Percentiles rank a stretch among this genome's conserved stretches.
Evolutionary conservation across 495 filamentous ascomycete genomes (phyloP).

Genomic region (Sporormia fimetaria): DNA sequence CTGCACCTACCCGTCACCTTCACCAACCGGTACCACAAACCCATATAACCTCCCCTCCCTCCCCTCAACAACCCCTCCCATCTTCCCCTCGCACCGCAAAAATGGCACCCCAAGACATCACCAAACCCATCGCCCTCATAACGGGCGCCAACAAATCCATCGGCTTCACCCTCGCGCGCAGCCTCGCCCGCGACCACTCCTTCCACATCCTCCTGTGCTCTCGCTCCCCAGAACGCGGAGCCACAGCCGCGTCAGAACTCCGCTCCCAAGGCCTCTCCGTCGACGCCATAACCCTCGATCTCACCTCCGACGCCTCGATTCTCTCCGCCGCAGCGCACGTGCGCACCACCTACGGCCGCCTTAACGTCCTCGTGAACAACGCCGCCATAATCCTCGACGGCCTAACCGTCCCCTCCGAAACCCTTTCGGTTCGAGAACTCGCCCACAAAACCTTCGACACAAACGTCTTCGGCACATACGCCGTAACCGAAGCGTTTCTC

Average conservation of each 20-base stretch:
- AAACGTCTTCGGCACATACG: conserved; percentile 4
- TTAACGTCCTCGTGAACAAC: conserved; percentile 10
- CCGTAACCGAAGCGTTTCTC: conserved; percentile 5
- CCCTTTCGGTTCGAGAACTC: neutral
- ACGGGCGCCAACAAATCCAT: conserved; percentile 5
- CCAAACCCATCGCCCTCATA: conserved; percentile 3
- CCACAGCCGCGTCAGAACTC: neutral
- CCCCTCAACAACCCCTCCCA: too few relatives aligned
- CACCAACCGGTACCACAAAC: too few relatives aligned
- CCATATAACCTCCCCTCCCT: too few relatives aligned
- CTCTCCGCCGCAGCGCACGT: conserved; percentile 2
- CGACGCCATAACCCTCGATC: conserved; percentile 1
- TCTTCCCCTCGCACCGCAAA: too few relatives aligned
- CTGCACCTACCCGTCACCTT: too few relatives aligned
- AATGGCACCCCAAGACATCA: too few relatives aligned
- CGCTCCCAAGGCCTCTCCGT: conserved; percentile 4
- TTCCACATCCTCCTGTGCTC: conserved; percentile 9
- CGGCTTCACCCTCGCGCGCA: neutral
- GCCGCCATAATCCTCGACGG: conserved; percentile 1
- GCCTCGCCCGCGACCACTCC: neutral
- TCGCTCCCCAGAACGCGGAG: neutral
- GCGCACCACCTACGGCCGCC: neutral
- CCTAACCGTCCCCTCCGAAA: neutral
- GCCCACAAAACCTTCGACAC: conserved; percentile 5
- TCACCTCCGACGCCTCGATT: conserved; percentile 2